phyloP scores from a whole-genome alignment of 805 yeast species.

The Candida sithepensis region DNA sequence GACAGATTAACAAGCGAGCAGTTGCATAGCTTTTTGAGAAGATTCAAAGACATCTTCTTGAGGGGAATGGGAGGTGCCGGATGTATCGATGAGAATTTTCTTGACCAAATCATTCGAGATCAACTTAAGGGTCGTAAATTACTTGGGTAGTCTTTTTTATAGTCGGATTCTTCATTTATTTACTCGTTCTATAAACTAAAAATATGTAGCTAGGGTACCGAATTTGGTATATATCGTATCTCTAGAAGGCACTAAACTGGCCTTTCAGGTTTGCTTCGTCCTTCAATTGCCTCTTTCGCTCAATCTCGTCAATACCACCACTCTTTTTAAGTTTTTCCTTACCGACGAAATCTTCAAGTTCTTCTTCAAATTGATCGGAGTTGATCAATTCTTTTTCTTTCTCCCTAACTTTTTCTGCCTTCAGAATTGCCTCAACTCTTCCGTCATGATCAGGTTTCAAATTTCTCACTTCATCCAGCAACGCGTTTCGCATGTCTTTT shows the following conservation, averaged over 20 bases:
- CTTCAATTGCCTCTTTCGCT: constrained; percentile 59
- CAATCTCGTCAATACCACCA: constrained; percentile 89
- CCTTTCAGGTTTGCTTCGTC: constrained; percentile 69
- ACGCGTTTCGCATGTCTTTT: constrained; percentile 65
- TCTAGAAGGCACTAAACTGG: constrained; percentile 30
- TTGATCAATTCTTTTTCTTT: constrained; percentile 58
- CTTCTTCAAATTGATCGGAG: constrained; percentile 73
- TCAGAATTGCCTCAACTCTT: constrained; percentile 82
- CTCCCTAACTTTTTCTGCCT: constrained; percentile 78
- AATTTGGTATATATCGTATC: too few relatives aligned
- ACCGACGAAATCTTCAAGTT: constrained; percentile 79
- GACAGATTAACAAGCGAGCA: constrained; percentile 5
- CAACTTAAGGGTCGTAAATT: neutral
- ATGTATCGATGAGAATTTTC: neutral
- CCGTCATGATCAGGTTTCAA: constrained; percentile 80
- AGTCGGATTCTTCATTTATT: too few relatives aligned
- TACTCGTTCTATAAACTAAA: neutral
- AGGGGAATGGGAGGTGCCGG: neutral
- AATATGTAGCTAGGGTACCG: too few relatives aligned
- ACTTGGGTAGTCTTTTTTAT: too few relatives aligned
- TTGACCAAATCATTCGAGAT: neutral
- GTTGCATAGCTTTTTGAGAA: constrained; percentile 5
- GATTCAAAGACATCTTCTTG: neutral
- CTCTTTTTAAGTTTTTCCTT: constrained; percentile 71
- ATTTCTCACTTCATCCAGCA: constrained; percentile 73